phyloP scores from a whole-genome alignment of 441 rosid genomes.

The Brassica balearica region DNA sequence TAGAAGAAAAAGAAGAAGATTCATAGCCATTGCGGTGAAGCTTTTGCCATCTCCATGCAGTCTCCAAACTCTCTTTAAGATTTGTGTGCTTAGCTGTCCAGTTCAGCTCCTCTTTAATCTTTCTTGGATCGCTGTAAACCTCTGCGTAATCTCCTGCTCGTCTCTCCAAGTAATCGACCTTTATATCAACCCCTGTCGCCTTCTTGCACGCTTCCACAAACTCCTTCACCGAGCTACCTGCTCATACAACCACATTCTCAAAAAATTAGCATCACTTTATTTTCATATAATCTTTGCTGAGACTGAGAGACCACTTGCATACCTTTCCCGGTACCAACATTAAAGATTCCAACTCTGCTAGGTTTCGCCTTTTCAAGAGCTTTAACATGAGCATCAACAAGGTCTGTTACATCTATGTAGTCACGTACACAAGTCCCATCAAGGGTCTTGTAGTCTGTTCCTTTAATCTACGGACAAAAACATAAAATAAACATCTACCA shows the following conservation, averaged over 20 bases:
- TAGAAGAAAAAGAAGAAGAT: neutral
- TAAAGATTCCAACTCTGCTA: slow-evolving; percentile 51
- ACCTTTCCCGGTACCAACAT: slow-evolving; percentile 62
- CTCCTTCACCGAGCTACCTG: slow-evolving; percentile 62
- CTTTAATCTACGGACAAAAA: slow-evolving; percentile 47
- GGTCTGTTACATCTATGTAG: slow-evolving; percentile 56
- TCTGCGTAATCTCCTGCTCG: slow-evolving; percentile 60
- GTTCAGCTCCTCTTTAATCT: slow-evolving; percentile 52
- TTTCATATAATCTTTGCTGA: neutral
- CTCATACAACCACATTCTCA: slow-evolving; percentile 3
- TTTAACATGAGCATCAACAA: slow-evolving; percentile 56
- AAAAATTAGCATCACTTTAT: neutral
- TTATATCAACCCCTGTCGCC: slow-evolving; percentile 52
- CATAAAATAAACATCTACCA: too few relatives aligned
- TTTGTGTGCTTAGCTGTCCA: slow-evolving; percentile 54
- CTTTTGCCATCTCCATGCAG: slow-evolving; percentile 64
- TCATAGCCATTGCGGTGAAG: slow-evolving; percentile 51
- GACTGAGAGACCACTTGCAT: neutral
- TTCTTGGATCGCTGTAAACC: slow-evolving; percentile 58
- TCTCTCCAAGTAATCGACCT: slow-evolving; percentile 47
- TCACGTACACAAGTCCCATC: slow-evolving; percentile 59
- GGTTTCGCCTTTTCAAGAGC: slow-evolving; percentile 59
- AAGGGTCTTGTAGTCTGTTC: slow-evolving; percentile 54
- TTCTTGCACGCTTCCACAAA: slow-evolving; percentile 61
- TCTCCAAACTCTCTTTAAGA: slow-evolving; percentile 50